phyloP scores from a whole-genome alignment of 2,329 filamentous ascomycete species.

The Penicillium sp. region DNA sequence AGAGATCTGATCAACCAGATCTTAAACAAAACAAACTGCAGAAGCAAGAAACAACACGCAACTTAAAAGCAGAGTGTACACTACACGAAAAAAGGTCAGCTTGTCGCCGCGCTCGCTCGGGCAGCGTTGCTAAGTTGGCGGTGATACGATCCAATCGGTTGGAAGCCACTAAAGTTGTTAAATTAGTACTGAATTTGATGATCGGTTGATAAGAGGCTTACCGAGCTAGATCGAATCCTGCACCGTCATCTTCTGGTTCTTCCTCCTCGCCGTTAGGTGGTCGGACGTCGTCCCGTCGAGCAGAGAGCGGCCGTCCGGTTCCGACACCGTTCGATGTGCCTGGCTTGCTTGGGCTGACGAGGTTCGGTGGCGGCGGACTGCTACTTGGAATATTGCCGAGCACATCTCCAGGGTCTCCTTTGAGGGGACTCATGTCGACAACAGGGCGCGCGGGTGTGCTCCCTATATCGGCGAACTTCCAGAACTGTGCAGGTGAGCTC shows the following conservation, averaged over 20 bases:
- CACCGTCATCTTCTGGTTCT: slow-evolving; percentile 47
- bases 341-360: slow-evolving; percentile 51
- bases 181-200: neutral
- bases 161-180: slow-evolving; percentile 46
- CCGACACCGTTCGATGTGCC: slow-evolving; percentile 39
- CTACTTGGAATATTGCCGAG: slow-evolving; percentile 51
- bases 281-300: slow-evolving; percentile 36
- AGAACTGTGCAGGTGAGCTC: slow-evolving; percentile 57
- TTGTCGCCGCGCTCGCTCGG: slow-evolving; percentile 39
- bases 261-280: slow-evolving; percentile 32
- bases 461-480: slow-evolving; percentile 54
- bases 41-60: neutral
- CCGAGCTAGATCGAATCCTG: slow-evolving; percentile 54
- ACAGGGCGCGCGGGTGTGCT: slow-evolving; percentile 50
- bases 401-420: slow-evolving; percentile 45
- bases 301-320: slow-evolving; percentile 35
- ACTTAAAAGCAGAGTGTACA: neutral
- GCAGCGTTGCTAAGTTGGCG: slow-evolving; percentile 47
- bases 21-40: neutral
- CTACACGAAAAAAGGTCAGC: neutral
- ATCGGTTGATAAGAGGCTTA: slow-evolving; percentile 30
- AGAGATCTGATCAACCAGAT: slow-evolving; percentile 5
- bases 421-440: slow-evolving; percentile 54
- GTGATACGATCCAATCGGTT: slow-evolving; percentile 54
- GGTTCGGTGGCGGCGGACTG: slow-evolving; percentile 53